phyloP scores from a whole-genome alignment of 1,139 yeast genomes.

The Hansenula lynferdii region DNA sequence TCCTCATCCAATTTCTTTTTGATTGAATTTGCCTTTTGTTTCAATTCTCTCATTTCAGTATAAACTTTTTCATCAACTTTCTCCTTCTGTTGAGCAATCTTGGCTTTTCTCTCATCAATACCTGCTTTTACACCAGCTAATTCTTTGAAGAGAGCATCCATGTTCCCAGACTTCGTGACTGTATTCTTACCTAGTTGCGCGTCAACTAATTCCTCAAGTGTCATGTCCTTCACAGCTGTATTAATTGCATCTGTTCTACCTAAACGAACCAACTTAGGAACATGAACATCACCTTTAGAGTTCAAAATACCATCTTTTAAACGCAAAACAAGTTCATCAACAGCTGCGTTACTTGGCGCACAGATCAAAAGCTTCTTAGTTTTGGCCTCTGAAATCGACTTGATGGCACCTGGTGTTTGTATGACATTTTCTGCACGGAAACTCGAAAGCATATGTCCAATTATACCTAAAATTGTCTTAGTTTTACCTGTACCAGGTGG shows the following conservation, averaged over 20 bases:
- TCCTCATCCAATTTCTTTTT: conserved; percentile 76
- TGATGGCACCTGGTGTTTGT: conserved; percentile 16
- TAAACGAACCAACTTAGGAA: conserved; percentile 77
- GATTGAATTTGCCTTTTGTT: conserved; percentile 57
- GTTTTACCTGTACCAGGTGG: conserved; percentile 99
- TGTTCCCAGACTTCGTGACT: conserved; percentile 26
- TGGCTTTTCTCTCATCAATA: conserved; percentile 40
- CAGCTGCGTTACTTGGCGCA: conserved; percentile 99
- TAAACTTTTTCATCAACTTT: conserved; percentile 12
- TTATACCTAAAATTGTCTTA: conserved; percentile 88
- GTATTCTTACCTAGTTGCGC: conserved; percentile 43
- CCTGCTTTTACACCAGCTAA: conserved; percentile 33
- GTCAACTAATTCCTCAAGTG: conserved; percentile 86
- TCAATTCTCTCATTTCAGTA: conserved; percentile 39
- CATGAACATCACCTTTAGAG: conserved; percentile 49
- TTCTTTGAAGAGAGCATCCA: conserved; percentile 27
- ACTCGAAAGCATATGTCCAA: conserved; percentile 66
- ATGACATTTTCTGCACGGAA: conserved; percentile 26
- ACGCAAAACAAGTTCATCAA: conserved; percentile 91
- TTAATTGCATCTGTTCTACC: conserved; percentile 91
- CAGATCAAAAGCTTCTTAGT: conserved; percentile 70
- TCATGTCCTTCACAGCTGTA: conserved; percentile 73
- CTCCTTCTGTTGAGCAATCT: conserved; percentile 25
- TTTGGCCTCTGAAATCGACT: conserved; percentile 19
- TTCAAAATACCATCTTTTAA: conserved; percentile 67